Conservation (phyloP, 257 asterid species). For the Oldenlandia corymbosa region DNA sequence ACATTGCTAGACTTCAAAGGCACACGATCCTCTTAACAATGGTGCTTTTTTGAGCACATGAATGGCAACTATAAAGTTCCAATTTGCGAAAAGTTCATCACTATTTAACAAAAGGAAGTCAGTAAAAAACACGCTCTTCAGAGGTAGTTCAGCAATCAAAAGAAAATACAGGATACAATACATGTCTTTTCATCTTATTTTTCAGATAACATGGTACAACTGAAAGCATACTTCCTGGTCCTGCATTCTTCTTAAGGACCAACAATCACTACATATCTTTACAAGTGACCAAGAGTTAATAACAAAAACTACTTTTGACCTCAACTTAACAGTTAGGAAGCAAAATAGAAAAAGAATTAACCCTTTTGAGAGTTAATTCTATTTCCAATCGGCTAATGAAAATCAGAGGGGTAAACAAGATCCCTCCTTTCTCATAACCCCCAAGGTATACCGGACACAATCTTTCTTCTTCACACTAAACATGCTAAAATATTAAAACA, state of each 20-base stretch:
- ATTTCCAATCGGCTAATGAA: not conserved
- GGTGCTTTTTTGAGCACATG: not conserved
- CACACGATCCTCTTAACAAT: not conserved
- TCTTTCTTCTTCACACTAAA: not conserved
- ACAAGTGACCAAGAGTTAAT: not conserved
- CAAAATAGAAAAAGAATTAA: not conserved
- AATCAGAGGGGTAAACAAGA: not conserved
- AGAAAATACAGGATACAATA: not conserved
- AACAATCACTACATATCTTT: constrained; percentile 3
- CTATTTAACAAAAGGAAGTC: not conserved
- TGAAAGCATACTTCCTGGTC: not conserved
- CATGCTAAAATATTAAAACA: not conserved
- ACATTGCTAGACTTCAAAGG: not conserved
- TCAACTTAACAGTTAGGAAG: not conserved
- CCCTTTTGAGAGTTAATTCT: not conserved
- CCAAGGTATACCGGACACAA: not conserved
- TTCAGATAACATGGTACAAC: not conserved
- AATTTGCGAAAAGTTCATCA: not conserved
- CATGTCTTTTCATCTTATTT: not conserved
- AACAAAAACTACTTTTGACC: not conserved
- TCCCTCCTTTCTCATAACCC: not conserved
- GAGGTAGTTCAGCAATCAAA: not conserved
- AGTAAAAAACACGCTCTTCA: not conserved
- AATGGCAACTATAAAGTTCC: not conserved
- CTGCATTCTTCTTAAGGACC: not conserved